phyloP scores from a whole-genome alignment of 257 asterid genomes.

The Solanum rostratum region DNA sequence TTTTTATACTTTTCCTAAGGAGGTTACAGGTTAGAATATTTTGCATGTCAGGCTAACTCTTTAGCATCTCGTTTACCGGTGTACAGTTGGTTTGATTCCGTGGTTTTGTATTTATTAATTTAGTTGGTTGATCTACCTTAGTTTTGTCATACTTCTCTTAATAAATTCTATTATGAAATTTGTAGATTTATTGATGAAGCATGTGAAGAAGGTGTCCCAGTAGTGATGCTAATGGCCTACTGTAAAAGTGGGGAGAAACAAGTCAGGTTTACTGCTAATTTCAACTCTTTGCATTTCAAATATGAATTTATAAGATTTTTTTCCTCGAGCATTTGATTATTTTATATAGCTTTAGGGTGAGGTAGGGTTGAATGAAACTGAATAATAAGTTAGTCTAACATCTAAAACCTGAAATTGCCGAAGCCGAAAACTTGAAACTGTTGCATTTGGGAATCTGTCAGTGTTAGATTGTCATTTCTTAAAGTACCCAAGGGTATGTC shows the following conservation, averaged over 20 bases:
- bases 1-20: neutral
- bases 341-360: neutral
- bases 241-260: constrained; percentile 57
- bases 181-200: constrained; percentile 77
- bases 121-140: neutral
- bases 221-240: constrained; percentile 56
- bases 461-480: neutral
- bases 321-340: neutral
- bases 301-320: neutral
- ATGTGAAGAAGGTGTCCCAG: constrained; percentile 46
- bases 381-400: neutral
- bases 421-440: neutral
- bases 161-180: neutral
- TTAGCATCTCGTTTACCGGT: neutral
- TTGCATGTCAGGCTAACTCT: neutral
- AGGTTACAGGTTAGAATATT: neutral
- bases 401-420: neutral
- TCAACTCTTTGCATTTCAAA: neutral
- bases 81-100: neutral
- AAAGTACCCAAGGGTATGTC: neutral
- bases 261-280: constrained; percentile 52
- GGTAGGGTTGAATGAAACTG: neutral
- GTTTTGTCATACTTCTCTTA: neutral
- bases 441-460: neutral
- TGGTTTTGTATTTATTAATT: neutral